Evolutionary conservation across 73 alveolate species (phyloP), one percentile per base, ranked within the genome.

Genomic region (Uronychia setigera): DNA sequence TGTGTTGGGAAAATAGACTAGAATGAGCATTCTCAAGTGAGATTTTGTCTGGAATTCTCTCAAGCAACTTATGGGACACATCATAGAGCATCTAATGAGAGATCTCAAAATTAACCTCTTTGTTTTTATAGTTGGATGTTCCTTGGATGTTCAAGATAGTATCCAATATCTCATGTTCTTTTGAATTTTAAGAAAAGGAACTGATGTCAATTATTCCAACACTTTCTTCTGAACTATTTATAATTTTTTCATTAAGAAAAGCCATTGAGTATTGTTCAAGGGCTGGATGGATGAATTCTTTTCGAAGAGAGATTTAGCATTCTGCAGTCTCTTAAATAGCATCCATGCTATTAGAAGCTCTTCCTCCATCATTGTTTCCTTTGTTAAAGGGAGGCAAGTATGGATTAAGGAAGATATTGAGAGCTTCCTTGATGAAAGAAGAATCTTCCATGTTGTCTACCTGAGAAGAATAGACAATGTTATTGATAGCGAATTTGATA

Each of bases 141-240:
- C 97, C 97, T 86, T 93, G 93, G 27, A 93, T 94, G 19, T 80
- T 32, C 67, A 97, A 86, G 33, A 96, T 86, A 79, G 92, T 93
- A 33, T 87, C 88, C 57, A 95, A 83, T 83, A 95, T 85, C 0
- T 84, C 60, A 26, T 80, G 81, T 90, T 95, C 97, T 84, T 96
- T 84, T 80, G 89, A 88, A 77, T 92, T 89, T 85, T 92, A 96
- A 32, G 98, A 97, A 58, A 97, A 97, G 87, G 97, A 94, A 25
- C 99, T 99, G 87, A 96, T 98, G 77, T 94, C 98, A 93, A 96
- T 94, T 97, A 98, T 92, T 79, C 99, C 99, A 88, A 97, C 97
- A 27, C 96, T 93, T 79, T 95, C 99, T 19, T 99, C 99, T 79
- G 92, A 88, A 83, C 97, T 99, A 86, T 80, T 80, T 81, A 84